phyloP scores from a whole-genome alignment of 345 rosid species.

The Mangifera indica region DNA sequence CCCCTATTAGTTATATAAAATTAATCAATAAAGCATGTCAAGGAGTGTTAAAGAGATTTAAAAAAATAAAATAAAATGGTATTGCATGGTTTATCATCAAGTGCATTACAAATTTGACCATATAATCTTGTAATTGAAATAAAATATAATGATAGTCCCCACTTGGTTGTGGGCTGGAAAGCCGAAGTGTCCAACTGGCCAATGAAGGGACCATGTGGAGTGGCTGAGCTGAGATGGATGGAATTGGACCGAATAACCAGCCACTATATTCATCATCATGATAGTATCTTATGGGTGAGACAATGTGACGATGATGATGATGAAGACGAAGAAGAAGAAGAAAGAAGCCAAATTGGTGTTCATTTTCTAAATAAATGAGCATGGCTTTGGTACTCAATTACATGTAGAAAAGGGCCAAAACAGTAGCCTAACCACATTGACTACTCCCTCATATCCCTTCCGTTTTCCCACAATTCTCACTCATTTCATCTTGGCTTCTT shows the following conservation, averaged over 20 bases:
- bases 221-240: constrained; percentile 26
- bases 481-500: constrained; percentile 21
- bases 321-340: constrained; percentile 33
- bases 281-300: constrained; percentile 16
- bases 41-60: too few species aligned
- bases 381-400: constrained; percentile 43
- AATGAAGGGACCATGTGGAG: constrained; percentile 32
- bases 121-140: not conserved
- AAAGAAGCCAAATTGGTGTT: constrained; percentile 35
- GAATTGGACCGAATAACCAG: constrained; percentile 22
- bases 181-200: constrained; percentile 22
- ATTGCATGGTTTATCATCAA: too few species aligned
- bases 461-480: constrained; percentile 4
- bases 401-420: constrained; percentile 29
- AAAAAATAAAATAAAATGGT: too few species aligned
- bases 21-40: too few species aligned
- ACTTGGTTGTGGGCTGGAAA: constrained; percentile 11
- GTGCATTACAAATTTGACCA: not conserved
- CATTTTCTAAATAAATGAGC: constrained; percentile 37
- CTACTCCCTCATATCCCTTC: constrained; percentile 14
- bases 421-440: constrained; percentile 45
- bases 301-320: constrained; percentile 21
- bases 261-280: constrained; percentile 18
- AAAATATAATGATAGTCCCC: not conserved
- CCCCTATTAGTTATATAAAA: too few species aligned